A percentile compares a stretch with the other conserved stretches of the same genome.
These are phyloP conservation scores for Polysphondylium violaceum DNA, from an alignment of 78 protist genomes.

Conservation along the genomic window DNA sequence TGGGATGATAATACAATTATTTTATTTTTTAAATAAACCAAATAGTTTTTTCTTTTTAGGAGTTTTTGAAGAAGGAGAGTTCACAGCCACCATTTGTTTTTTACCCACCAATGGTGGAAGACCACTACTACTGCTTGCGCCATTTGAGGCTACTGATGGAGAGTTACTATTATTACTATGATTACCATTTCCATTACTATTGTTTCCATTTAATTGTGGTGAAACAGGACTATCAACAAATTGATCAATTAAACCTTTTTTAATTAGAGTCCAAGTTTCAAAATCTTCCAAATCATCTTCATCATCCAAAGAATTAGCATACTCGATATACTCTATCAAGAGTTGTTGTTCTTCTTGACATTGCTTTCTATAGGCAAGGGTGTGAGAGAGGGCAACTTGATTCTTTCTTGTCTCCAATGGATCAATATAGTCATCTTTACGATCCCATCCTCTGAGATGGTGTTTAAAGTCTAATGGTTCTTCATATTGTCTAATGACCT, in stretches of 20 bases:
- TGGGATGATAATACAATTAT: too few relatives aligned
- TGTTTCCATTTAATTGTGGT: neutral
- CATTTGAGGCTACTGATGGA: neutral
- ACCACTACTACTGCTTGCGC: neutral
- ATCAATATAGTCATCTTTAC: conserved; percentile 46
- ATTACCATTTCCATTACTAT: conserved; percentile 8
- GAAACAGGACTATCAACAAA: too few relatives aligned
- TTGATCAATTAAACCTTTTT: conserved; percentile 30
- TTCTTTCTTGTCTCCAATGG: conserved; percentile 43
- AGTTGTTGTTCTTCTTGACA: conserved; percentile 40
- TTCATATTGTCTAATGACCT: conserved; percentile 9
- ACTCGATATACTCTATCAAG: conserved; percentile 29
- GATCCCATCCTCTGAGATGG: conserved; percentile 58
- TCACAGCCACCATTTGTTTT: conserved; percentile 19
- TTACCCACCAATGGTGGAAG: neutral
- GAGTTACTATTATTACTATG: neutral
- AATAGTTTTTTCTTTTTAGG: conserved; percentile 63
- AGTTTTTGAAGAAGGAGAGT: conserved; percentile 15
- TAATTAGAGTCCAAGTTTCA: conserved; percentile 55
- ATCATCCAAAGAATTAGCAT: neutral
- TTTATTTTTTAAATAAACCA: conserved; percentile 44
- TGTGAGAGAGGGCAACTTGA: conserved; percentile 11
- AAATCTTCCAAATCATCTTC: conserved; percentile 53
- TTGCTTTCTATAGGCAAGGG: conserved; percentile 35
- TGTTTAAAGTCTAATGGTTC: conserved; percentile 48